Evolutionary conservation across 495 filamentous ascomycete species (phyloP), one percentile per base, ranked within the genome.

Genomic region (Aspergillus cristatus): DNA sequence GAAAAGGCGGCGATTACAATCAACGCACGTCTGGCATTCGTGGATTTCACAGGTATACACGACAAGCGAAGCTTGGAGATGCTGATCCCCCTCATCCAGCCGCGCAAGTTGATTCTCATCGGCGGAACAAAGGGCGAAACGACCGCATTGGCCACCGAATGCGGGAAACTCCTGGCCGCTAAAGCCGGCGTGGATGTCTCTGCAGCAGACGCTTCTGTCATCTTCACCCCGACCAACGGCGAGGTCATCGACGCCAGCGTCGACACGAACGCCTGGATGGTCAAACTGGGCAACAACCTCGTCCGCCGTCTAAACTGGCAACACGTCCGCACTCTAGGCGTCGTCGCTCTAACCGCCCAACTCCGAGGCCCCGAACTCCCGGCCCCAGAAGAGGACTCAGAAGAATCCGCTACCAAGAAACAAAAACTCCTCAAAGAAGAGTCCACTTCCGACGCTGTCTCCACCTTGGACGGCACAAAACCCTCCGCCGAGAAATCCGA

Each of bases 251-350:
- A 97, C 55, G 91, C 90, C 11, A 94, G 88, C 47, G 89, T 97
- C 26, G 91, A 99, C 50, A 97, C 89, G 6, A 97, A 96, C 54
- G 90, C 91, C 15, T 99, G 91, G 91, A 80, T 82, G 18, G 82
- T 97, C 34, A 94, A 86, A 51, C 71, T 99, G 18, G 85, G 82
- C 39, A 84, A 88, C 41, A 64, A 72, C 28, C 75, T 99, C 17
- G 80, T 91, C 20, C 81, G 82, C 48, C 75, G 81, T 16, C 65
- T 99, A 15, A 86, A 84, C 53, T 97, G 93, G 91, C 93, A 97
- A 68, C 85, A 88, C 37, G 86, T 97, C 34, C 75, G 81, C 44
- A 87, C 81, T 5, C 65, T 97, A 6, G 86, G 86, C 28, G 84
- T 99, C 29, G 90, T 93, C 18, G 88, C 86, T 6, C 63, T 96